phyloP scores from a whole-genome alignment of 306 rosid genomes.

The Medicago truncatula region DNA sequence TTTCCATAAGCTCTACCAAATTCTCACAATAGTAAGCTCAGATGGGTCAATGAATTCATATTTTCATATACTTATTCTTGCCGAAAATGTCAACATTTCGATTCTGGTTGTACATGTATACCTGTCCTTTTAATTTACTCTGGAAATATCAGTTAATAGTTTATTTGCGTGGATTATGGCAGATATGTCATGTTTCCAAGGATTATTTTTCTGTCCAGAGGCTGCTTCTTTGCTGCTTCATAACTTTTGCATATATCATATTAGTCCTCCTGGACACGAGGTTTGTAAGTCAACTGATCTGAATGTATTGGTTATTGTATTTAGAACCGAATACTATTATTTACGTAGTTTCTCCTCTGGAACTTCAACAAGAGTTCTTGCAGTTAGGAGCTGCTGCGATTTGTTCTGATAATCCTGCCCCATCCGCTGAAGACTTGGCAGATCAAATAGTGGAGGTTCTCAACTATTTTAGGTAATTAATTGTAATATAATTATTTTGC shows the following conservation, averaged over 20 bases:
- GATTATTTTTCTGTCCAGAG: conserved; percentile 91
- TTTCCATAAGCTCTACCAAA: no score
- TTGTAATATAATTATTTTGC: not conserved
- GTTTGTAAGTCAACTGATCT: conserved; percentile 60
- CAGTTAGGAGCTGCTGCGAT: conserved; percentile 95
- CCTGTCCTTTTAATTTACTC: no score
- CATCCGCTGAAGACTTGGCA: conserved; percentile 85
- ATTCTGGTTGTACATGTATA: not conserved
- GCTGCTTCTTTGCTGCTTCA: conserved; percentile 95
- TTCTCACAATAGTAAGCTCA: no score
- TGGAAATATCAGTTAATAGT: not conserved
- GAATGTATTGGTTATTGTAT: conserved; percentile 29
- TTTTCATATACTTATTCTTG: conserved; percentile 12
- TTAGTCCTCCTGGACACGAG: conserved; percentile 98
- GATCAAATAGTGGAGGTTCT: conserved; percentile 91
- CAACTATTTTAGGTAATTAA: conserved; percentile 81
- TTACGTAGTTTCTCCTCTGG: conserved; percentile 70
- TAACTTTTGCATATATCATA: conserved; percentile 94
- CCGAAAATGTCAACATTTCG: not conserved
- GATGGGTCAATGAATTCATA: not conserved
- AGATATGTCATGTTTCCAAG: conserved; percentile 98
- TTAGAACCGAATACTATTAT: conserved; percentile 51
- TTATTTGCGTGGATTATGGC: conserved; percentile 45
- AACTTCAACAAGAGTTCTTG: conserved; percentile 80
- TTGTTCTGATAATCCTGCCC: conserved; percentile 68